These are phyloP conservation scores for Fomitopsis schrenkii DNA, from an alignment of 1,284 basidiomycete genomes.

Conservation along the genomic window DNA sequence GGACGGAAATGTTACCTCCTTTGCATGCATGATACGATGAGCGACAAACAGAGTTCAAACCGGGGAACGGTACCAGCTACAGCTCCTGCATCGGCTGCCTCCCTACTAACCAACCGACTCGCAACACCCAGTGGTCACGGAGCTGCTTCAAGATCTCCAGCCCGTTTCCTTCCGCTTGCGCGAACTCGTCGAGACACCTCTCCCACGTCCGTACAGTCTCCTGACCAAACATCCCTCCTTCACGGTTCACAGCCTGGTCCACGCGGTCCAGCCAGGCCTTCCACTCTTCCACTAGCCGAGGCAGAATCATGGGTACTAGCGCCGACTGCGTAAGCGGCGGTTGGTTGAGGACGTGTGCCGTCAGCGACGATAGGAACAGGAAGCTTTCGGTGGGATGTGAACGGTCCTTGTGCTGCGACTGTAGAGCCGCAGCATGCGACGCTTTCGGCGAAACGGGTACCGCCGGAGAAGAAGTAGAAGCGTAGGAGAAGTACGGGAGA, in stretches of 20 bases:
- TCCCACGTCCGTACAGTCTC: constrained; percentile 68
- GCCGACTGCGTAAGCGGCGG: constrained; percentile 59
- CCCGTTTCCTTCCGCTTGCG: constrained; percentile 45
- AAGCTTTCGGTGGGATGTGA: constrained; percentile 71
- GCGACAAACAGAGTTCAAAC: background rate
- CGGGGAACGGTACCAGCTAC: constrained; percentile 3
- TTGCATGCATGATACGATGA: background rate
- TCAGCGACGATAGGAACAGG: constrained; percentile 62
- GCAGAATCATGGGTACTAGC: constrained; percentile 51
- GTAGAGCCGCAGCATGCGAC: constrained; percentile 38
- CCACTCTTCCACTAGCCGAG: constrained; percentile 70
- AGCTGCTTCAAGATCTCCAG: constrained; percentile 51
- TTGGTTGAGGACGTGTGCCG: constrained; percentile 61
- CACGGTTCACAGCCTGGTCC: constrained; percentile 62
- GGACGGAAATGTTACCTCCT: background rate
- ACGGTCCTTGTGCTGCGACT: constrained; percentile 53
- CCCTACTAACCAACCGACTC: constrained; percentile 76
- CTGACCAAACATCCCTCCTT: constrained; percentile 74
- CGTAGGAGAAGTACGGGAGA: constrained; percentile 75
- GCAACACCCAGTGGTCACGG: constrained; percentile 65
- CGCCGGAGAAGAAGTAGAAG: constrained; percentile 29
- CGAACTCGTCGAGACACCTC: constrained; percentile 60
- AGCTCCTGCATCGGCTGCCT: constrained; percentile 58
- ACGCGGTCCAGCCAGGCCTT: constrained; percentile 68
- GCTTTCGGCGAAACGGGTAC: constrained; percentile 17